Conservation (phyloP, 495 filamentous ascomycete species). For the Tuber magnatum region DNA sequence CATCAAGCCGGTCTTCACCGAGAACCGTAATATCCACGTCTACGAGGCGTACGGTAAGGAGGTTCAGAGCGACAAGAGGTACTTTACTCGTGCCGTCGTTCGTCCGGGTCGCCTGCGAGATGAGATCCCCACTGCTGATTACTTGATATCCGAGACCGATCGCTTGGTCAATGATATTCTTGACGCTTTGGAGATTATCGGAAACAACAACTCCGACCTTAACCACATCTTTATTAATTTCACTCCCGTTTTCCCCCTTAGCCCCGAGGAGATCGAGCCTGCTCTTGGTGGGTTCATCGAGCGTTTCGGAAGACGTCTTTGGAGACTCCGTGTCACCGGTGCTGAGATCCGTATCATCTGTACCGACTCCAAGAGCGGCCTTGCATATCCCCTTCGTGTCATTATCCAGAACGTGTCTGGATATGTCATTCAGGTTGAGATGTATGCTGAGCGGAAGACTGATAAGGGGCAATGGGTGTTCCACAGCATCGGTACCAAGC, state of each 20-base stretch:
- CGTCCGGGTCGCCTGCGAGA: slow-evolving; percentile 87
- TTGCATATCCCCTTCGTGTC: slow-evolving; percentile 87
- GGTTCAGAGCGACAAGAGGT: slow-evolving; percentile 89
- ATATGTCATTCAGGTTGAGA: slow-evolving; percentile 96
- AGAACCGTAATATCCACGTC: slow-evolving; percentile 97
- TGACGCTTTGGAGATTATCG: slow-evolving; percentile 94
- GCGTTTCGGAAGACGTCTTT: slow-evolving; percentile 87
- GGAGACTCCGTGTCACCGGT: slow-evolving; percentile 93
- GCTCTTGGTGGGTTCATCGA: slow-evolving; percentile 92
- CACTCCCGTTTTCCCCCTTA: slow-evolving; percentile 84
- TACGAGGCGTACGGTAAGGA: slow-evolving; percentile 94
- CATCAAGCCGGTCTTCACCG: slow-evolving; percentile 95
- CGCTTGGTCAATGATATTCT: slow-evolving; percentile 95
- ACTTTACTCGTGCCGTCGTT: slow-evolving; percentile 93
- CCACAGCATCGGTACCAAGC: slow-evolving; percentile 94
- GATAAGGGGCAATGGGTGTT: slow-evolving; percentile 96
- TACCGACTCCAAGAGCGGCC: slow-evolving; percentile 75
- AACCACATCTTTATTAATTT: slow-evolving; percentile 99
- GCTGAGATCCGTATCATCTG: slow-evolving; percentile 98
- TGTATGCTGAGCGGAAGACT: slow-evolving; percentile 95
- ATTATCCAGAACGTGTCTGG: slow-evolving; percentile 98
- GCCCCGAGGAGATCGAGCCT: slow-evolving; percentile 84
- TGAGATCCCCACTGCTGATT: slow-evolving; percentile 94
- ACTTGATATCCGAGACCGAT: slow-evolving; percentile 94
- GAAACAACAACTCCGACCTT: slow-evolving; percentile 97